A percentile compares a stretch with the other conserved stretches of the same genome.
Conservation (phyloP, 352 stramenopile genomes). For the Globisporangium paroecandrum region DNA sequence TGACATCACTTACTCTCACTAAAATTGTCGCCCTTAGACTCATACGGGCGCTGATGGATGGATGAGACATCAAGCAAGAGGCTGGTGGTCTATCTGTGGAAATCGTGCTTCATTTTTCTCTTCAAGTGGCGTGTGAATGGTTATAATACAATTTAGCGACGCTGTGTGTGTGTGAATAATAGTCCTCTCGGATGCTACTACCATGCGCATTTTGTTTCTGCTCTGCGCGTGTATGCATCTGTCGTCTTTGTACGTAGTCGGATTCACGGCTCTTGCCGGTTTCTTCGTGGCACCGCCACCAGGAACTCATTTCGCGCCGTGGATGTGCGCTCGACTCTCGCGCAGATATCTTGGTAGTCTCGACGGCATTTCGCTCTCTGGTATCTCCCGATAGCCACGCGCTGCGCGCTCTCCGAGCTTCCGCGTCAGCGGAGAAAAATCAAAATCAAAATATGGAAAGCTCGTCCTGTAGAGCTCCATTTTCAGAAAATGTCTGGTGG, state of each 20-base stretch:
- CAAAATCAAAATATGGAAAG: not conserved
- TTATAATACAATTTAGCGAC: not conserved
- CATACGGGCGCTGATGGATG: slow-evolving; percentile 4
- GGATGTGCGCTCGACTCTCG: not conserved
- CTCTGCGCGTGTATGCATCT: not conserved
- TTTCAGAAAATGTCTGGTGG: slow-evolving; percentile 69
- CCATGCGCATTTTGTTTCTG: not conserved
- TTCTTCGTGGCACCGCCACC: not conserved
- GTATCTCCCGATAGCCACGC: not conserved
- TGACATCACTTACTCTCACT: not conserved
- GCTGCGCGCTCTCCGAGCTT: not conserved
- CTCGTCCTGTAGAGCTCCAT: not conserved
- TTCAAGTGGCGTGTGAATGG: not conserved
- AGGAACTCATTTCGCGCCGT: not conserved
- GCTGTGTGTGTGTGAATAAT: not conserved
- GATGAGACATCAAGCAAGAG: not conserved
- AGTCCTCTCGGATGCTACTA: not conserved
- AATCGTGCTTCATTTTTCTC: not conserved
- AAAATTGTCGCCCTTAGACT: not conserved
- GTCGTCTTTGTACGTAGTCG: not conserved
- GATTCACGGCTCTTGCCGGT: not conserved
- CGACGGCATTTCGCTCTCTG: not conserved
- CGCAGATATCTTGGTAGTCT: not conserved
- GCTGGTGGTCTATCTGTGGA: not conserved
- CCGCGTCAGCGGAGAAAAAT: not conserved